A percentile compares a stretch with the other conserved stretches of the same genome.
Evolutionary conservation across 2,329 filamentous ascomycete genomes (phyloP).

Genomic region (Colletotrichum sp.): DNA sequence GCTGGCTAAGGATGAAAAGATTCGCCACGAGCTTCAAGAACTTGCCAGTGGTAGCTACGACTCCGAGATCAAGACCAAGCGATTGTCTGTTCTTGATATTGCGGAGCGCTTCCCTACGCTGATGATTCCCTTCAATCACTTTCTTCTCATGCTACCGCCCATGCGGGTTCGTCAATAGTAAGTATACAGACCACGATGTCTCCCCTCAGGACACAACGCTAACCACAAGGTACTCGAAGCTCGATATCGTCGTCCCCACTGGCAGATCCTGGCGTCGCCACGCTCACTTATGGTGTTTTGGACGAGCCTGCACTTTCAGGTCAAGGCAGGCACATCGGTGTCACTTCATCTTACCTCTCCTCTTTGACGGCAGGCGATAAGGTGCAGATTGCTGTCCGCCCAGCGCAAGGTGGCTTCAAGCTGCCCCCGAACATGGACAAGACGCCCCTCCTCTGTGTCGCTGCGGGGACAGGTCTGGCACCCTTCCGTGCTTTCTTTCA

Average conservation of each 20-base stretch:
- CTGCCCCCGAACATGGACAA: slow-evolving; percentile 89
- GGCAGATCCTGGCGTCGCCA: slow-evolving; percentile 55
- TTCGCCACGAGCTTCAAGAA: slow-evolving; percentile 34
- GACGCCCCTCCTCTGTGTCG: slow-evolving; percentile 82
- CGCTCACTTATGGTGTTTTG: slow-evolving; percentile 69
- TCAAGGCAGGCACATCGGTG: slow-evolving; percentile 59
- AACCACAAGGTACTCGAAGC: slow-evolving; percentile 19
- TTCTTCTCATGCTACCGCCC: slow-evolving; percentile 68
- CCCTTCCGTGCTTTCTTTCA: slow-evolving; percentile 99
- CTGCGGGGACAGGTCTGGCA: slow-evolving; percentile 94
- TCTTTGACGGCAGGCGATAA: slow-evolving; percentile 47
- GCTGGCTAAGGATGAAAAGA: slow-evolving; percentile 35
- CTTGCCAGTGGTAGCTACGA: slow-evolving; percentile 43
- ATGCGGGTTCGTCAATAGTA: slow-evolving; percentile 52
- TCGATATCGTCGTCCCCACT: slow-evolving; percentile 75
- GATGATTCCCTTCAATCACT: slow-evolving; percentile 61
- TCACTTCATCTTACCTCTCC: slow-evolving; percentile 66
- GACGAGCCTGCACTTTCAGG: slow-evolving; percentile 54
- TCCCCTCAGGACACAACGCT: not conserved
- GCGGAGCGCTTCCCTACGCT: slow-evolving; percentile 61
- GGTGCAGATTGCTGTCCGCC: slow-evolving; percentile 55
- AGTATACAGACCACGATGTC: not conserved
- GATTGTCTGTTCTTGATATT: slow-evolving; percentile 63
- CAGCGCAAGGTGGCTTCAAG: slow-evolving; percentile 65
- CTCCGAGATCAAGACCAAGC: slow-evolving; percentile 48